Base-by-base conservation (phyloP, 2,329 filamentous ascomycete species). In the Trichoderma atrobrunneum region DNA sequence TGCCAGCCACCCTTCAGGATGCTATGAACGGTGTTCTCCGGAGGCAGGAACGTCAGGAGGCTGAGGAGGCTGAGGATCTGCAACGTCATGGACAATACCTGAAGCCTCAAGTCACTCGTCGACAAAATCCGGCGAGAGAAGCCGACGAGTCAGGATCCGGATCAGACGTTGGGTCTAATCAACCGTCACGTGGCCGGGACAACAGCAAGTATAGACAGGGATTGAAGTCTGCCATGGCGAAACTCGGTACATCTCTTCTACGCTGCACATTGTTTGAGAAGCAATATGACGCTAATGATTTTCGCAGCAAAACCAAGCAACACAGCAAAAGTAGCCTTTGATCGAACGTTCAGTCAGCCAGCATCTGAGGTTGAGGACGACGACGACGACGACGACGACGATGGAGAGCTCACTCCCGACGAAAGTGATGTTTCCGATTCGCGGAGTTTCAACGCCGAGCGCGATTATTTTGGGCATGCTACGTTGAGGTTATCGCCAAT, bases 361-460 rank as follows among this genome's bases (percentile, higher is more conserved):
- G 72, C 65, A n/a, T 75, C 78, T 18, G 74, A 76, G 24, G 76
- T 76, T 36, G 78, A 77, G 12, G 34, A 56, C 7, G 63, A 48
- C 8, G 63, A 72, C 26, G 26, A 48, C 8, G 63, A 72, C 26
- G 26, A 26, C 3, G 70, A 67, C 3, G 56, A 72, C 6, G 56
- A 69, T 18, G 36, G 28, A 32, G 66, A 61, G 16, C 56, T 56
- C 34, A 51, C 54, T 43, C 63, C 65, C 28, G 70, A 74, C 18
- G 75, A 43, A 32, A 78, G 76, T 68, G 80, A 81, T 14, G 72
- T 70, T 16, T 80, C 80, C 54, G 81, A 81, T 68, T 74, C 74
- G 16, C 77, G 80, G 26, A 82, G 81, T 65, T 83, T 83, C 74
- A 77, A 70, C 3, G 76, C 80, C 34, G 81, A 83, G 72, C 81